Evolutionary conservation across 768 basidiomycete species (phyloP).

Genomic region (Suillus americanus): DNA sequence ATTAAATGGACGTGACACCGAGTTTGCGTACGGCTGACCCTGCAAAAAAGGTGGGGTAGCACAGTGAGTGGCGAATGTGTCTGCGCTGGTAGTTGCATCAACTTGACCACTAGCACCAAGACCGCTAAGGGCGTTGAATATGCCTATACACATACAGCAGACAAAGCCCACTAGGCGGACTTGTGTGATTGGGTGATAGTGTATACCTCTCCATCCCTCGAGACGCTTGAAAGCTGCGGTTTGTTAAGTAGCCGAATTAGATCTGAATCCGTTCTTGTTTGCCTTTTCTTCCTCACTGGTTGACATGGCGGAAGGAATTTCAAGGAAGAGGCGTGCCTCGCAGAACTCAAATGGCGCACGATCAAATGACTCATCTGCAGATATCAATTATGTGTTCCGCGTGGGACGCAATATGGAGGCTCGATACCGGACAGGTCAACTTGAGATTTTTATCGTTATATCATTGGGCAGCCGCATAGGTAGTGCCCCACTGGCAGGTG

Average conservation of each 20-base stretch:
- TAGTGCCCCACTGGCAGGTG: neutral
- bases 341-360: neutral
- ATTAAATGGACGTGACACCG: neutral
- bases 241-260: constrained; percentile 9
- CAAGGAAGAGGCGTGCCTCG: neutral
- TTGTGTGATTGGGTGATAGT: constrained; percentile 54
- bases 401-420: neutral
- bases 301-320: neutral
- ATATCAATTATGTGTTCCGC: neutral
- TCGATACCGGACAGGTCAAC: neutral
- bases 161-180: constrained; percentile 59
- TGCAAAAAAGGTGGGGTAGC: constrained; percentile 65
- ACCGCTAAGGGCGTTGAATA: constrained; percentile 74
- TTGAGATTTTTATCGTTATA: neutral
- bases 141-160: constrained; percentile 45
- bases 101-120: constrained; percentile 74
- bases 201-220: constrained; percentile 49
- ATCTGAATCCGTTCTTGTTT: neutral
- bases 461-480: neutral
- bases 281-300: neutral
- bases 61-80: constrained; percentile 69
- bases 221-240: constrained; percentile 39
- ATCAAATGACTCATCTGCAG: neutral
- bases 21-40: constrained; percentile 44
- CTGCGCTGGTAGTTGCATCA: constrained; percentile 62